A percentile compares a stretch with the other conserved stretches of the same genome.
These are phyloP conservation scores for Diddensiella caesifluorescens DNA, from an alignment of 805 yeast species.

Conservation along the genomic window DNA sequence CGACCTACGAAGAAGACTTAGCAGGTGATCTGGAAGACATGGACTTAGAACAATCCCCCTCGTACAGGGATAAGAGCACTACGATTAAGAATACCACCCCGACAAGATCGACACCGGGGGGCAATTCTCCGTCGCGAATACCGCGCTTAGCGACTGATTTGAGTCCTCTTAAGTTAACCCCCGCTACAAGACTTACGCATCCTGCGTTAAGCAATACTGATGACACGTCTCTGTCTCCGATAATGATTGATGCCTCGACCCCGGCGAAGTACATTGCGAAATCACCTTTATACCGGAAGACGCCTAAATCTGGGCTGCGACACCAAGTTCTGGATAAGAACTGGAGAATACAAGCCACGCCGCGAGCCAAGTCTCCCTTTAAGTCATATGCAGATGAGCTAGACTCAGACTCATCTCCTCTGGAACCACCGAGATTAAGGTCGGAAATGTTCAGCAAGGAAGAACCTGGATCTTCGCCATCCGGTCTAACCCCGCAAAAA, in stretches of 20 bases:
- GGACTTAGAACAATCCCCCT: slow-evolving; percentile 4
- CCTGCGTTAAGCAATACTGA: background rate
- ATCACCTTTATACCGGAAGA: slow-evolving; percentile 1
- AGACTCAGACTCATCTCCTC: slow-evolving; percentile 3
- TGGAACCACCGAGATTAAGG: slow-evolving; percentile 9
- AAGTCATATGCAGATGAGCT: slow-evolving; percentile 2
- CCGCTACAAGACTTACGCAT: background rate
- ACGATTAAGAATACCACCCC: slow-evolving; percentile 4
- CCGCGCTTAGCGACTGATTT: slow-evolving; percentile 3
- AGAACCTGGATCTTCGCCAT: background rate
- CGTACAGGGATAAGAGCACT: background rate
- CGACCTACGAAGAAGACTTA: slow-evolving; percentile 43
- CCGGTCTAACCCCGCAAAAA: slow-evolving; percentile 7
- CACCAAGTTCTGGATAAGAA: slow-evolving; percentile 32
- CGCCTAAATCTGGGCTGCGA: slow-evolving; percentile 18
- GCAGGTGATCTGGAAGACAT: slow-evolving; percentile 14
- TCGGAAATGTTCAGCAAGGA: slow-evolving; percentile 2
- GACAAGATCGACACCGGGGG: slow-evolving; percentile 2
- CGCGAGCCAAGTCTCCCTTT: slow-evolving; percentile 10
- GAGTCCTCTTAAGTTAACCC: background rate
- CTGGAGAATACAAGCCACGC: slow-evolving; percentile 35
- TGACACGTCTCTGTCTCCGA: background rate
- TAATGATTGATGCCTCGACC: background rate
- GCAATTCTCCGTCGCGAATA: slow-evolving; percentile 3
- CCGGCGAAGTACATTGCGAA: background rate